A percentile compares a stretch with the other conserved stretches of the same genome.
phyloP scores from a whole-genome alignment of 805 yeast species.

The Kregervanrija fluxuum region DNA sequence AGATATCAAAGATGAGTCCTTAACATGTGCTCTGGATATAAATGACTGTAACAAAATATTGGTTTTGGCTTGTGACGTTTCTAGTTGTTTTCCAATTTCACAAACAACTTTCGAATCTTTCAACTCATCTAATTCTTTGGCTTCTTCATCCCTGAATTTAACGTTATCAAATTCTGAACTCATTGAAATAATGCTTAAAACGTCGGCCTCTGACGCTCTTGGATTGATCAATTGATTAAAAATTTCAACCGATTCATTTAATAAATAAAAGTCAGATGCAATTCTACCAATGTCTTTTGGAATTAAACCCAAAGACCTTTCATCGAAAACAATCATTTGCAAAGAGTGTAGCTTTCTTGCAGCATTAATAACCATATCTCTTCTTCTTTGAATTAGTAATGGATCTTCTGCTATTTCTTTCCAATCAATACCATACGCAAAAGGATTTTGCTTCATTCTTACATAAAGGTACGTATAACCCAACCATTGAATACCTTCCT shows the following conservation, averaged over 20 bases:
- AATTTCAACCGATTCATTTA: constrained; percentile 80
- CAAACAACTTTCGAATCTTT: constrained; percentile 61
- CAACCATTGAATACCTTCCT: constrained; percentile 95
- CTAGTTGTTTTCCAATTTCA: constrained; percentile 72
- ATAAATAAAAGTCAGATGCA: constrained; percentile 86
- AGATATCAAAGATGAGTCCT: constrained; percentile 75
- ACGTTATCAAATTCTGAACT: constrained; percentile 91
- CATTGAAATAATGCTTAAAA: constrained; percentile 80
- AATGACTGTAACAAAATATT: constrained; percentile 83
- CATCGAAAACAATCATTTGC: constrained; percentile 93
- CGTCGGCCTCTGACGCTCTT: constrained; percentile 85
- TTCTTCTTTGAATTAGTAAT: constrained; percentile 59
- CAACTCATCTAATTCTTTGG: constrained; percentile 59
- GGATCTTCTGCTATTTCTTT: constrained; percentile 80
- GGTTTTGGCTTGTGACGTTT: constrained; percentile 77
- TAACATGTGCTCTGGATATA: constrained; percentile 65
- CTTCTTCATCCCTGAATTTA: constrained; percentile 83
- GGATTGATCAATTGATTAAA: constrained; percentile 84
- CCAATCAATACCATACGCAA: constrained; percentile 88
- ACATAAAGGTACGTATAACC: constrained; percentile 94
- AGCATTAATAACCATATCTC: constrained; percentile 69
- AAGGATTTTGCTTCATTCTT: constrained; percentile 90
- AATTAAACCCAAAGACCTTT: constrained; percentile 66
- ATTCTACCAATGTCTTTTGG: constrained; percentile 90
- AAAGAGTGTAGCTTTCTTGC: constrained; percentile 77